A percentile compares a stretch with the other conserved stretches of the same genome.
Evolutionary conservation across 345 rosid genomes (phyloP).

Genomic region (Clausena lansium): DNA sequence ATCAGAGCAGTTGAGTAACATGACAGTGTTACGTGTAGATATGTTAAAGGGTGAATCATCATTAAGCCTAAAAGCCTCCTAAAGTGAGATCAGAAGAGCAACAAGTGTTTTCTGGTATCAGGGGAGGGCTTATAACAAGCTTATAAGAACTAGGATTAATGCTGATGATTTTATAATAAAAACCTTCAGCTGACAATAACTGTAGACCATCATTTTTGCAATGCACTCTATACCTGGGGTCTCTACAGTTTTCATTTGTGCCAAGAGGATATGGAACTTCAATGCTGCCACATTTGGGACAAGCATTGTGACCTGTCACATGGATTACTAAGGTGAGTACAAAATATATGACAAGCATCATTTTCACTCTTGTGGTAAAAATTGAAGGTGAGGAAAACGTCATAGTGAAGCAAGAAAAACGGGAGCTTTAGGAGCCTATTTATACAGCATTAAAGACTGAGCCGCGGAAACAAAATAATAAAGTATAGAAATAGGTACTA

Average conservation of each 20-base stretch:
- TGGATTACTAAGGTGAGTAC: constrained; percentile 25
- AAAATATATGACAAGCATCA: constrained; percentile 21
- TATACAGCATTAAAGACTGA: constrained; percentile 21
- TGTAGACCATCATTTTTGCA: constrained; percentile 40
- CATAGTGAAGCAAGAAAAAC: constrained; percentile 10
- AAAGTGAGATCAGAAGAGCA: constrained; percentile 40
- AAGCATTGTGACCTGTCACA: constrained; percentile 27
- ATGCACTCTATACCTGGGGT: constrained; percentile 41
- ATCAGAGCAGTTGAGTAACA: constrained; percentile 53
- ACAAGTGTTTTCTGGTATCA: constrained; percentile 33
- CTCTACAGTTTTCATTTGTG: constrained; percentile 47
- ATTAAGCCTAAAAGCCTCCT: constrained; percentile 48
- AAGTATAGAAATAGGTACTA: not conserved
- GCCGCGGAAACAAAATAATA: not conserved
- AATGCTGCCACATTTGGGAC: constrained; percentile 52
- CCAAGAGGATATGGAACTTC: constrained; percentile 61
- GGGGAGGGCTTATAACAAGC: constrained; percentile 48
- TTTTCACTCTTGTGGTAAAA: not conserved
- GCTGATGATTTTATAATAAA: constrained; percentile 43
- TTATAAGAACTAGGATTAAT: constrained; percentile 32
- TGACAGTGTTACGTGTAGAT: constrained; percentile 53
- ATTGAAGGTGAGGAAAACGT: not conserved
- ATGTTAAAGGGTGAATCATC: constrained; percentile 58
- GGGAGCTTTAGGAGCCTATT: constrained; percentile 12
- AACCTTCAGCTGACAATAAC: constrained; percentile 39